Evolutionary conservation across 1,284 basidiomycete genomes (phyloP).

Genomic region (Ceratobasidium sp.): DNA sequence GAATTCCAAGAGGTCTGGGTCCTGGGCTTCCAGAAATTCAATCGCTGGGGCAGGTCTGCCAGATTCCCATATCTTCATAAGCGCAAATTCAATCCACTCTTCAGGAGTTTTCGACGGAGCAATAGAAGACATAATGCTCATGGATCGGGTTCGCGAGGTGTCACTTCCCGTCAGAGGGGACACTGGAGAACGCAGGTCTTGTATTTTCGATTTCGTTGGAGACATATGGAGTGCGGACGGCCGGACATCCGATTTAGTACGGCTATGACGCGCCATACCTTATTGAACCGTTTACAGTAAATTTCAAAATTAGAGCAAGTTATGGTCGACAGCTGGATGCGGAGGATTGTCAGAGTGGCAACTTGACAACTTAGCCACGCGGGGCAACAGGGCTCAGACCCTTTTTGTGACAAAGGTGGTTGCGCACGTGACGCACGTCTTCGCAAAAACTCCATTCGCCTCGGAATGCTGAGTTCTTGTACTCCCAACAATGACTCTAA

Average conservation of each 20-base stretch:
- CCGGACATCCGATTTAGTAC: neutral
- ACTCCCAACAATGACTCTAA: too few relatives aligned
- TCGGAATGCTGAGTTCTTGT: too few relatives aligned
- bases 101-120: constrained; percentile 54
- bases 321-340: neutral
- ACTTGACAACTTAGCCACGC: constrained; percentile 6
- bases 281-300: too few relatives aligned
- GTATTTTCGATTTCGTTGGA: neutral
- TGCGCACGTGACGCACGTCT: too few relatives aligned
- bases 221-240: neutral
- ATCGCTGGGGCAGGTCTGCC: neutral
- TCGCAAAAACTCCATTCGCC: too few relatives aligned
- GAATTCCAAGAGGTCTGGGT: neutral
- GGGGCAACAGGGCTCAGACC: too few relatives aligned
- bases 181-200: neutral
- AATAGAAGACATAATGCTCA: neutral
- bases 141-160: neutral
- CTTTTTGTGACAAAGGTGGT: too few relatives aligned
- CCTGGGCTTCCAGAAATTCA: neutral
- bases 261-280: neutral
- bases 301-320: too few relatives aligned
- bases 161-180: neutral
- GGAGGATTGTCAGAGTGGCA: neutral
- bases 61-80: neutral
- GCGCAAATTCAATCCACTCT: constrained; percentile 59